Percentiles rank a stretch among this genome's conserved stretches.
These are phyloP conservation scores for Nicotiana attenuata DNA, from an alignment of 257 asterid species.

Conservation along the genomic window DNA sequence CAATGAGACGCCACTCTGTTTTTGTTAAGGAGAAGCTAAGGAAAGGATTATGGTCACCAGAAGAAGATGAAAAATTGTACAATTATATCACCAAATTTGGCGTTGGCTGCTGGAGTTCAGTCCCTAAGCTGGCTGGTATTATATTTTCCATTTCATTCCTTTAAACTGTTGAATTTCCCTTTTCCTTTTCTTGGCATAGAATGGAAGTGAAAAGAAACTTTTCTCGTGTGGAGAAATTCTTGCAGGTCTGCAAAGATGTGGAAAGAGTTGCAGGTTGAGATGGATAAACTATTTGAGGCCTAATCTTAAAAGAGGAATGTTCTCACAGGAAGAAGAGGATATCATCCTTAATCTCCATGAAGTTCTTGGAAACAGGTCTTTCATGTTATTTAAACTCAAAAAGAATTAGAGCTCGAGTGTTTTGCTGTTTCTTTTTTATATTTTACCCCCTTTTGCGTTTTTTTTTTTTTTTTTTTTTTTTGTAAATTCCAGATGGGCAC, in stretches of 20 bases:
- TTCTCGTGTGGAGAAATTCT: neutral
- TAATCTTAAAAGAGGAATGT: slow-evolving; percentile 81
- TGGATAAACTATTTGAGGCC: slow-evolving; percentile 90
- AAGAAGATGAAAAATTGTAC: slow-evolving; percentile 71
- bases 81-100: slow-evolving; percentile 70
- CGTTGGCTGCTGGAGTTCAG: slow-evolving; percentile 94
- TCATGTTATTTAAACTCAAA: neutral
- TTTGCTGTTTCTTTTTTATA: neutral
- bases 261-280: slow-evolving; percentile 81
- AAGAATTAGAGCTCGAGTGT: neutral
- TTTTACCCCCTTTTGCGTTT: no score
- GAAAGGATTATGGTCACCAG: slow-evolving; percentile 95
- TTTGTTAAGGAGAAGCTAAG: slow-evolving; percentile 65
- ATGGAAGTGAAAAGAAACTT: neutral
- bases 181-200: neutral
- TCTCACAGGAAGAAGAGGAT: slow-evolving; percentile 76
- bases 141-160: neutral
- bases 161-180: no score
- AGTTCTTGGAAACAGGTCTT: slow-evolving; percentile 70
- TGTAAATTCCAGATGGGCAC: slow-evolving; percentile 68
- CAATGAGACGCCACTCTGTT: slow-evolving; percentile 61
- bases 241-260: slow-evolving; percentile 77
- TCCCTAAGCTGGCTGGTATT: slow-evolving; percentile 78
- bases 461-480: neutral
- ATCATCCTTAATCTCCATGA: slow-evolving; percentile 55